A percentile compares a stretch with the other conserved stretches of the same genome.
phyloP scores from a whole-genome alignment of 352 stramenopile species.

The Saprolegnia parasitica region DNA sequence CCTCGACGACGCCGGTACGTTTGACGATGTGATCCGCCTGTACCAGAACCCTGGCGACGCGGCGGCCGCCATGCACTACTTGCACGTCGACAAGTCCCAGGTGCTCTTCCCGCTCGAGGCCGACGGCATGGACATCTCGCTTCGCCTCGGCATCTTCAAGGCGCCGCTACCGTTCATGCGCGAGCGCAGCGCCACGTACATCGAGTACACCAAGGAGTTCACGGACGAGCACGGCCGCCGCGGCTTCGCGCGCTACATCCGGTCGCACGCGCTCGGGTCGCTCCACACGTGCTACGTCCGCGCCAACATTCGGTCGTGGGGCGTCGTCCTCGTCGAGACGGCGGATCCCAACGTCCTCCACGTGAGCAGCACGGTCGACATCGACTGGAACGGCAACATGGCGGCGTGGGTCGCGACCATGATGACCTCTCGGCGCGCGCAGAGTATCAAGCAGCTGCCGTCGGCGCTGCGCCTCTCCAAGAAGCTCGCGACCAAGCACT shows the following conservation, averaged over 20 bases:
- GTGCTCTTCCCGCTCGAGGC: conserved; percentile 12
- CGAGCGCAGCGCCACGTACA: conserved; percentile 9
- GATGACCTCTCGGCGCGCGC: conserved; percentile 4
- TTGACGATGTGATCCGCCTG: conserved; percentile 5
- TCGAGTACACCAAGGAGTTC: conserved; percentile 15
- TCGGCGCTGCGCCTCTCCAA: neutral
- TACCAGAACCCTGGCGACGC: neutral
- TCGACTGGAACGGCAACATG: conserved; percentile 16
- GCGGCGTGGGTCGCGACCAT: conserved; percentile 2
- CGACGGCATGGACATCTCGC: conserved; percentile 8
- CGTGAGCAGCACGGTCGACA: conserved; percentile 16
- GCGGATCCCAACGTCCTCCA: neutral
- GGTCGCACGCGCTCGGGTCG: conserved; percentile 1
- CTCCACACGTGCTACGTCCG: conserved; percentile 8
- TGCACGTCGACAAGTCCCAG: conserved; percentile 12
- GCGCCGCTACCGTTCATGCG: conserved; percentile 6
- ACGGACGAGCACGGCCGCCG: neutral
- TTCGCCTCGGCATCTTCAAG: conserved; percentile 7
- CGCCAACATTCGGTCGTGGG: conserved; percentile 15
- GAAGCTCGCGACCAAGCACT: conserved; percentile 2
- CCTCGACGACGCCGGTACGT: neutral
- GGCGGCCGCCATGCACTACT: neutral
- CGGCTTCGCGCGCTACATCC: conserved; percentile 7
- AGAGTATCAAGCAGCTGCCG: neutral
- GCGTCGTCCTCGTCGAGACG: conserved; percentile 6